Evolutionary conservation across 371 early-diverging fungal genomes (phyloP), one percentile per base, ranked within the genome.

Genomic region (Mucor racemosus): DNA sequence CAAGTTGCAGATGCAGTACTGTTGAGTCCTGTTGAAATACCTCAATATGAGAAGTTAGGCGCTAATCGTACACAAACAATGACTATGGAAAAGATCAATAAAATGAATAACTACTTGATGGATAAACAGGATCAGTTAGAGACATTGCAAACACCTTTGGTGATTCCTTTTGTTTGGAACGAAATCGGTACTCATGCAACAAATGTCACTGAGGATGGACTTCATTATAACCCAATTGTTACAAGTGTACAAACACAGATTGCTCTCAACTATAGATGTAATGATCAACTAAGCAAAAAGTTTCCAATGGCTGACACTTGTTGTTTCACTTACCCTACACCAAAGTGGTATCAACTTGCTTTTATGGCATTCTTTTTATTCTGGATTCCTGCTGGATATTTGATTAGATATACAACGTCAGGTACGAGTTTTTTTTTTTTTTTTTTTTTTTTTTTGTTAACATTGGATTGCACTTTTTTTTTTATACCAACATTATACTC

Each of bases 211-310:
- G 58, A 62, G 1, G 92, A 92, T 67, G 92, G 92, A 0, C 76
- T 92, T 50, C 90, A 90, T 64, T 91, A 82, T 69, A 72, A 71
- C 7, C 63, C 71, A 4, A 55, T 58, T 17, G 71, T 91, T 15
- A 82, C 86, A 50, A 60, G 65, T 4, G 74, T 73, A 9, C 86
- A 88, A 61, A 77, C 85, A 13, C 78, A 82, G 36, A 53, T 92
- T 58, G 75, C 87, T 9, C 80, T 90, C 41, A 92, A 92, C 70
- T 84, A 72, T 57, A 71, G 84, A 41, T 91, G 92, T 72, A 91
- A 91, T 63, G 71, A 81, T 50, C 72, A 70, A 17, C 48, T 86
- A 1, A 75, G 79, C 10, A 85, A 83, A 42, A 55, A 56, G 36
- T 71, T 76, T 13, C 83, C 83, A 7, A 78, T 87, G 76, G 72